Percentiles rank a stretch among this genome's conserved stretches.
phyloP scores from a whole-genome alignment of 106 monocot species.

The Dendrobium chrysotoxum region DNA sequence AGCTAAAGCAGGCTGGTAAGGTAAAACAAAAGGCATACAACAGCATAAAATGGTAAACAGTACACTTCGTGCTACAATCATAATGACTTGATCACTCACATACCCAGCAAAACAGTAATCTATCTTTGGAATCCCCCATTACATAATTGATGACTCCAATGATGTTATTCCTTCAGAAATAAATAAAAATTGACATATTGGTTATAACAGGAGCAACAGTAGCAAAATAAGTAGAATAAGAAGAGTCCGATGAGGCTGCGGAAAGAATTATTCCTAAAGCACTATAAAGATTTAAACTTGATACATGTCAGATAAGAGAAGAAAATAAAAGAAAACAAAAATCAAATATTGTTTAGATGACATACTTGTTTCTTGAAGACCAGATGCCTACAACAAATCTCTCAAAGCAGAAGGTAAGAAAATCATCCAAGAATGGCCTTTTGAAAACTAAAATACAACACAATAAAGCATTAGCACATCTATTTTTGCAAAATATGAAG shows the following conservation, averaged over 20 bases:
- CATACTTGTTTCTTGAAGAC: constrained; percentile 80
- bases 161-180: constrained; percentile 52
- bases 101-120: constrained; percentile 83
- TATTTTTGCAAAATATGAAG: background rate
- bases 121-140: constrained; percentile 42
- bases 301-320: background rate
- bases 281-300: background rate
- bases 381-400: constrained; percentile 73
- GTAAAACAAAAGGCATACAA: constrained; percentile 3
- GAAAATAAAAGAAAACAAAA: background rate
- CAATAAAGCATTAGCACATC: constrained; percentile 5
- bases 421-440: constrained; percentile 86
- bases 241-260: background rate
- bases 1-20: background rate
- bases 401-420: constrained; percentile 81
- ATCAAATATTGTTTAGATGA: background rate
- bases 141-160: constrained; percentile 47
- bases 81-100: constrained; percentile 11
- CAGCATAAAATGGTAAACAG: background rate
- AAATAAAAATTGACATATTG: background rate
- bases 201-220: background rate
- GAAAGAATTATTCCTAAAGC: background rate
- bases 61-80: background rate
- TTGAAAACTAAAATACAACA: constrained; percentile 55
- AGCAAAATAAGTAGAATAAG: background rate